A percentile compares a stretch with the other conserved stretches of the same genome.
phyloP scores from a whole-genome alignment of 2,329 filamentous ascomycete species.

The Aureobasidium leucospermi region DNA sequence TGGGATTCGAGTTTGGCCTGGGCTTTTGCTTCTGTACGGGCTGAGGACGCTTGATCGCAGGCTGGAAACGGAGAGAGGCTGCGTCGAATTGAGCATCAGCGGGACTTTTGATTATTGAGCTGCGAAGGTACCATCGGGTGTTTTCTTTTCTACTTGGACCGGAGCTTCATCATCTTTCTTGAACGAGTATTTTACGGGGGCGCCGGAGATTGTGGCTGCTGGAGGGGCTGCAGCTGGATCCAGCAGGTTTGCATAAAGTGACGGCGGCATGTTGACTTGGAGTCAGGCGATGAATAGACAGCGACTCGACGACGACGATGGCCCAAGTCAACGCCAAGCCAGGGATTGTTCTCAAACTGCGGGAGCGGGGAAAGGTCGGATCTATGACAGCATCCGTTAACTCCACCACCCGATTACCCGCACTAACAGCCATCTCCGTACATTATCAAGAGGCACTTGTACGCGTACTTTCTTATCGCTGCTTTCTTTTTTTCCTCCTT shows the following conservation, averaged over 20 bases:
- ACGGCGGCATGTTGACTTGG: slow-evolving; percentile 28
- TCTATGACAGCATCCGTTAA: neutral
- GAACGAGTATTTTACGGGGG: slow-evolving; percentile 69
- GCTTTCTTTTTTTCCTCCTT: neutral
- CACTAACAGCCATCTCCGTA: neutral
- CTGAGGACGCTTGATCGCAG: slow-evolving; percentile 66
- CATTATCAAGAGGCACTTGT: neutral
- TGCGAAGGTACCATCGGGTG: slow-evolving; percentile 53
- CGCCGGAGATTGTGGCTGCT: slow-evolving; percentile 65
- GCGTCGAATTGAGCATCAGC: slow-evolving; percentile 40
- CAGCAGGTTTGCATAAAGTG: slow-evolving; percentile 79
- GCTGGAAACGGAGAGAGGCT: slow-evolving; percentile 74
- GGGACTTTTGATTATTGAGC: slow-evolving; percentile 26
- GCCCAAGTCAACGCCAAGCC: neutral
- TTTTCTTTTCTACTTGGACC: slow-evolving; percentile 49
- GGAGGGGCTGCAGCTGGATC: slow-evolving; percentile 38
- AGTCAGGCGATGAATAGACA: neutral
- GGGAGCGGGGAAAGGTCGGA: slow-evolving; percentile 6
- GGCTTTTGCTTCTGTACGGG: slow-evolving; percentile 53
- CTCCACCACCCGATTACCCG: neutral
- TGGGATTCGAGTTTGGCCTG: slow-evolving; percentile 42
- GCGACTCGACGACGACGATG: neutral
- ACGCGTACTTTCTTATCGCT: neutral
- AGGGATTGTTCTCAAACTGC: neutral
- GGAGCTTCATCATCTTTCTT: slow-evolving; percentile 45